Evolutionary conservation across 192 early-diverging fungal species (phyloP).

Genomic region (Gamsiella multidivaricata): DNA sequence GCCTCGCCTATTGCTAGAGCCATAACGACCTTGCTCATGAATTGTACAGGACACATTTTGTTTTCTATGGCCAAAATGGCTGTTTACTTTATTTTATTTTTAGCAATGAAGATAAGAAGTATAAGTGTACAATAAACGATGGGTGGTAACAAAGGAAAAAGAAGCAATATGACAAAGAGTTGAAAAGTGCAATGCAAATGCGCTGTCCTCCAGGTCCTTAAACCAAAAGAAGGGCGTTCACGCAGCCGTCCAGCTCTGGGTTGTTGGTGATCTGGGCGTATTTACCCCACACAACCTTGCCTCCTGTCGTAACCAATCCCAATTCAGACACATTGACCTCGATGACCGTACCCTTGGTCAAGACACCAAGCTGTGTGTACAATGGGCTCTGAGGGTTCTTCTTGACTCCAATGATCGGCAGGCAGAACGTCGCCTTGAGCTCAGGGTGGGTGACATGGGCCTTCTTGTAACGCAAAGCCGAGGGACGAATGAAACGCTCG

Average conservation of each 20-base stretch:
- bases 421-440: constrained; percentile 94
- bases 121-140: constrained; percentile 28
- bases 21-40: too few species aligned
- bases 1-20: too few species aligned
- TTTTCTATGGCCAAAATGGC: constrained; percentile 4
- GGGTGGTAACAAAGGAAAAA: not conserved
- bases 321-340: constrained; percentile 96
- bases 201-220: too few species aligned
- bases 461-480: constrained; percentile 98
- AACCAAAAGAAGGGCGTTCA: constrained; percentile 93
- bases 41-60: not conserved
- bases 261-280: constrained; percentile 97
- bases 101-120: too few species aligned
- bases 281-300: constrained; percentile 99
- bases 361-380: constrained; percentile 96
- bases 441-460: constrained; percentile 99
- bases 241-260: constrained; percentile 97
- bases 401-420: constrained; percentile 97
- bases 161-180: not conserved
- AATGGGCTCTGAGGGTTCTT: constrained; percentile 97
- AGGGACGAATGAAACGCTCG: constrained; percentile 97
- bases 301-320: constrained; percentile 94
- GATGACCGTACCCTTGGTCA: constrained; percentile 98
- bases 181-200: too few species aligned
- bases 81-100: not conserved